These are phyloP conservation scores for Phytophthora uliginosa DNA, from an alignment of 352 stramenopile genomes.

Conservation along the genomic window DNA sequence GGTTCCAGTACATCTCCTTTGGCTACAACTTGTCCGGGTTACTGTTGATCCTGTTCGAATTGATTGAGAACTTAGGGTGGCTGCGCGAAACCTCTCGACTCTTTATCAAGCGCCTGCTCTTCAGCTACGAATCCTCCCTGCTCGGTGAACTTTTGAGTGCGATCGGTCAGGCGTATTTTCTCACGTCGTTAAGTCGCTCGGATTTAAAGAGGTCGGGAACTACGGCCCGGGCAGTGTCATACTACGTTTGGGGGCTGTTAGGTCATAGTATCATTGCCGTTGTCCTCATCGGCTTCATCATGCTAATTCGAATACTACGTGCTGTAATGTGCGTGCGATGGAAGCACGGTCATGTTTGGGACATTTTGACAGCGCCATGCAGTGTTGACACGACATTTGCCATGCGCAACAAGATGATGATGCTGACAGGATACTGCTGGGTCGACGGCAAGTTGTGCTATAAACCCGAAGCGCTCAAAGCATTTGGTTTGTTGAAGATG, in stretches of 20 bases:
- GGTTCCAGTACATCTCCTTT: conserved; percentile 37
- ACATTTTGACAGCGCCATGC: conserved; percentile 22
- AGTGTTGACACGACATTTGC: conserved; percentile 28
- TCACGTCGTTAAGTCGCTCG: conserved; percentile 13
- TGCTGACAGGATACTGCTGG: conserved; percentile 30
- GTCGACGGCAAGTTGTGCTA: conserved; percentile 26
- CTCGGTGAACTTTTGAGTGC: conserved; percentile 31
- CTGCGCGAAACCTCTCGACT: conserved; percentile 7
- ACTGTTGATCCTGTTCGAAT: conserved; percentile 20
- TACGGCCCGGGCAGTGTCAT: conserved; percentile 21
- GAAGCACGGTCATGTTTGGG: conserved; percentile 17
- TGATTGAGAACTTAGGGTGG: conserved; percentile 25
- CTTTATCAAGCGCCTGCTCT: conserved; percentile 29
- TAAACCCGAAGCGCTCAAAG: conserved; percentile 19
- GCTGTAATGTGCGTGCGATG: conserved; percentile 15
- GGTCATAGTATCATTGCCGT: conserved; percentile 30
- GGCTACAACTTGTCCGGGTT: conserved; percentile 40
- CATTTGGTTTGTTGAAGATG: conserved; percentile 28
- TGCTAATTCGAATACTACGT: conserved; percentile 11
- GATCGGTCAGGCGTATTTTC: conserved; percentile 12
- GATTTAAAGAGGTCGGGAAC: conserved; percentile 11
- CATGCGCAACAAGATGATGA: conserved; percentile 27
- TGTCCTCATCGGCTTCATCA: conserved; percentile 24
- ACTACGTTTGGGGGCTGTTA: conserved; percentile 34
- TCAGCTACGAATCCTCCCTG: conserved; percentile 37